Evolutionary conservation across 495 filamentous ascomycete genomes (phyloP), one percentile per base, ranked within the genome.

Genomic region (Pseudevernia furfuracea): DNA sequence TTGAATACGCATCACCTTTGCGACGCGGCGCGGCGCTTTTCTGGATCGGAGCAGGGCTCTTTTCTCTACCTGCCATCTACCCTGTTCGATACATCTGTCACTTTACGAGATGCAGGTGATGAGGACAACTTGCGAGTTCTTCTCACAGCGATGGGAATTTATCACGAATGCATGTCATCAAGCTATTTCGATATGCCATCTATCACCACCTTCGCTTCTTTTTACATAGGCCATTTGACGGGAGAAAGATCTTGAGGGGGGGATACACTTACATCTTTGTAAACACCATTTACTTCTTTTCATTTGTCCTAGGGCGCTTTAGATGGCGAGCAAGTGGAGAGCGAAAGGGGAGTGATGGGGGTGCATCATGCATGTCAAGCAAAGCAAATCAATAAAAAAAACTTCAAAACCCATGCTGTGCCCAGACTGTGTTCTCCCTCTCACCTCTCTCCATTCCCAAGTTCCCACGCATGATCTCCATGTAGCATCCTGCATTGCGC

Each of bases 111-210:
- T 64, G 41, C 56, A 49, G 63, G 23, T 23, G 9, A 19, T 48
- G 28, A 21, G 63, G 58, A 61, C 43, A 37, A 58, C 25, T n/a
- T 56, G 43, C 30, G 58, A 36, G 23, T 41, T 58, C 21, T 17
- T 44, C 30, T 30, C 38, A 23, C 32, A 38, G 43, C 61, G 52
- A 49, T 28, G n/a, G 41, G 12, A 38, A 23, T 34, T 38, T 56
- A 32, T 63, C 55, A 64, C 55, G 62, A 64, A 28, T 64, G 62
- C 55, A 64, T 64, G 62, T 59, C 62, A 59, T 37, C 34, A 34
- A 23, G 28, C 36, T 36, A 43, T 38, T 34, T 58, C 36, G 41
- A 39, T 49, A 23, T 52, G 36, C 62, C 55, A 64, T 59, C 62
- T 58, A 64, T 49, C 39, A 59, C 41, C 52, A 36, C 43, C 37